Evolutionary conservation across 306 rosid genomes (phyloP), one percentile per base, ranked within the genome.

Genomic region (Cicer pinnatifidum): DNA sequence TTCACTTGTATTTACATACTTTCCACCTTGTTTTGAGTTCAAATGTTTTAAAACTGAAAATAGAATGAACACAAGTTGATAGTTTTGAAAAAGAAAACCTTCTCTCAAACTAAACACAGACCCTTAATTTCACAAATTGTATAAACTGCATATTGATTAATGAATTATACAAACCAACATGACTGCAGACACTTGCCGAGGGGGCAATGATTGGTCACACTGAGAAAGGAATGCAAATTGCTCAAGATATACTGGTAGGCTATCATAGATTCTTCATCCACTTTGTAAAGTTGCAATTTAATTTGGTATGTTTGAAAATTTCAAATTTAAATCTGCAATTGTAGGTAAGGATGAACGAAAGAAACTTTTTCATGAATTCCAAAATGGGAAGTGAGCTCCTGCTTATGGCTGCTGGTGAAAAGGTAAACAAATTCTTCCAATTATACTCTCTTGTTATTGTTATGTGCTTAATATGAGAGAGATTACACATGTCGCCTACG

Each of bases 131-230:
- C 40, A 19, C 33, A 61, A 63, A 57, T 62, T 19, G 28, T 63
- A 7, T 62, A 63, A 59, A 80, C 40, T 69, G 67, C 43, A 47
- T 39, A 64, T 57, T 80, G 59, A 70, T 38, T 38, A 52, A 52
- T 70, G 63, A 79, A 64, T 56, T 63, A 39, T 76, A 57, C 77
- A 52, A 77, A 52, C 60, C 53, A 78, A 52, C 75, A 73, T 79
- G 76, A 48, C 59, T 85, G 80, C 86, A 94, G 99, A 82, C 86
- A 67, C 90, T 94, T 68, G 86, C 85, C 16, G 90, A 88, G 78
- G 99, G 99, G 59, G 96, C 99, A 69, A 94, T 94, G 97, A 11
- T 61, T 85, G 99, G 99, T 16, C 6, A 94, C 85, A 89, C 97
- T 62, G 87, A 91, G 44, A 85, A 80, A 77, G 99, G 99, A 84